Percentiles rank a stretch among this genome's conserved stretches.
phyloP scores from a whole-genome alignment of 768 basidiomycete genomes.

The Trichaptum fuscoviolaceum region DNA sequence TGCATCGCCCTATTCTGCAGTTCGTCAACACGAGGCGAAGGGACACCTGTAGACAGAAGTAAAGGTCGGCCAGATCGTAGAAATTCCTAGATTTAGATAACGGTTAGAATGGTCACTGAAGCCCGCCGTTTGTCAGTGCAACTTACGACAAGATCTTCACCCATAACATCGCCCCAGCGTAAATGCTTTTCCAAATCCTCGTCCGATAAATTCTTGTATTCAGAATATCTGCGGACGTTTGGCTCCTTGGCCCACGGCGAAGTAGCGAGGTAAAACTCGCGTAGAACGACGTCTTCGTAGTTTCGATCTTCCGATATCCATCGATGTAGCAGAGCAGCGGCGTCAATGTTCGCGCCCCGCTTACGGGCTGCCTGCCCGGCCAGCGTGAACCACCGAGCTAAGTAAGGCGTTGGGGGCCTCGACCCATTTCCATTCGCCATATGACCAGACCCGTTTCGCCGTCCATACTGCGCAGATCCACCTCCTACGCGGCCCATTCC shows the following conservation, averaged over 20 bases:
- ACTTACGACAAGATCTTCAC: slow-evolving; percentile 10
- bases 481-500: neutral
- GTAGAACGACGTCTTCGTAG: slow-evolving; percentile 54
- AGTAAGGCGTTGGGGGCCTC: slow-evolving; percentile 39
- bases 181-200: neutral
- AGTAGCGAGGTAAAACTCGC: slow-evolving; percentile 60
- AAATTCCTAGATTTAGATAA: slow-evolving; percentile 46
- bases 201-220: slow-evolving; percentile 52
- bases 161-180: slow-evolving; percentile 6
- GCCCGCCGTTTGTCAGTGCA: neutral
- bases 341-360: slow-evolving; percentile 59
- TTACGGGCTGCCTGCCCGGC: slow-evolving; percentile 46
- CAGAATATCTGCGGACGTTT: neutral
- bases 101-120: neutral
- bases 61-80: slow-evolving; percentile 62
- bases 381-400: slow-evolving; percentile 57
- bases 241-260: slow-evolving; percentile 36
- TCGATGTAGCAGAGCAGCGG: slow-evolving; percentile 46
- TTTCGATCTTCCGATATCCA: slow-evolving; percentile 52
- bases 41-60: slow-evolving; percentile 57
- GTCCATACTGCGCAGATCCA: neutral
- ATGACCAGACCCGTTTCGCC: neutral
- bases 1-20: slow-evolving; percentile 45
- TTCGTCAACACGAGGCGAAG: slow-evolving; percentile 46
- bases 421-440: neutral